Evolutionary conservation across 345 rosid genomes (phyloP), one percentile per base, ranked within the genome.

Genomic region (Eutrema heterophyllum): DNA sequence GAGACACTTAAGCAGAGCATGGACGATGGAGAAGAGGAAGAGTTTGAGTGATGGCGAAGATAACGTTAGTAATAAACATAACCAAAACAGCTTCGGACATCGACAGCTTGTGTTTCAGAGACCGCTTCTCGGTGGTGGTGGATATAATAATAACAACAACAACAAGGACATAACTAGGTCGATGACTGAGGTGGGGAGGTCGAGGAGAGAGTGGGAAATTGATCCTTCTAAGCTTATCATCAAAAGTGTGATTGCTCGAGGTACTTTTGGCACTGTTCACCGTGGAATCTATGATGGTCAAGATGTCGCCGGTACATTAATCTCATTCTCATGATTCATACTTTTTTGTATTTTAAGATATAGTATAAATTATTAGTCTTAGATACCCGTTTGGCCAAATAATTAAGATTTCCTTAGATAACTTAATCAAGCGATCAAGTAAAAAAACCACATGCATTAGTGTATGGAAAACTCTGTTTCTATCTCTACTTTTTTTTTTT

Each of bases 241-340:
- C 80, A 92, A 84, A 83, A 57, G 83, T 74, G 97, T 82, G 62
- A 90, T 95, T 55, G 99, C 96, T 66, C 87, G 97, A 40, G 99
- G 99, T 70, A 88, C 99, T 74, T 95, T 95, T 65, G 97, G 97
- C 11, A 86, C 92, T 45, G 97, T 95, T 78, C 97, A 90, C 70
- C 97, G 99, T 59, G 99, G 99, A 51, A 29, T 88, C 67, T 95
- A 95, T 53, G 97, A 95, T 74, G 88, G 89, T 63, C 93, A 75
- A 69, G 99, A 95, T 84, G 94, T 95, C 18, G 99, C 99, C 26
- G 97, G 99, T 95, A 86, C 72, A n/a, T n/a, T n/a, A n/a, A n/a
- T n/a, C n/a, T n/a, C n/a, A n/a, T n/a, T n/a, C 63, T 46, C 29
- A 16, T 33, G 4, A 39, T 56, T 51, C 15, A 32, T 74, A 15